Base-by-base conservation (phyloP, 306 rosid species). In the Luffa aegyptiaca region DNA sequence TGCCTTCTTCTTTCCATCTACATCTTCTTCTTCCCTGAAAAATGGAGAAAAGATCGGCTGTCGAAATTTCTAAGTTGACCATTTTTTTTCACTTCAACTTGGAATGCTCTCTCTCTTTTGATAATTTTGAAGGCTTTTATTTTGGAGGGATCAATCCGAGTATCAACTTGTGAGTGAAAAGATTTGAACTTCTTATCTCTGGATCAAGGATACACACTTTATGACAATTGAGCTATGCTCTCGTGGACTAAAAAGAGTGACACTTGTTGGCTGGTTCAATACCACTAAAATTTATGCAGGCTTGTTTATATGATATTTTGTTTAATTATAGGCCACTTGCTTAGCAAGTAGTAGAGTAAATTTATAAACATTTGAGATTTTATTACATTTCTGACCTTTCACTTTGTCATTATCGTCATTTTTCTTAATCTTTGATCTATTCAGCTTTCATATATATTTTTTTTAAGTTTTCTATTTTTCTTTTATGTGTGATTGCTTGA, bases 1-100 rank as follows among this genome's bases (percentile, higher is more conserved):
- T 56, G 77, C 83, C 71, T 62, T 86, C 61, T 48, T 82, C 76
- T 20, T 83, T 3, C 81, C 85, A 48, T 82, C 79, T 17, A 77
- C 75, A 13, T 82, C 84, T 2, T 41, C 79, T 71, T 81, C 76
- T 62, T 45, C 56, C 45, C 18, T 65, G 0, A 85, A 35, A 80
- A 90, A 88, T 20, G 83, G 77, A 57, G 90, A n/a, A 82, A 53
- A 88, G 82, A 44, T 88, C 92, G 20, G 83, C 13, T 0, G 84
- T 90, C 53, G 89, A 88, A 76, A 87, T 85, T 6, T 13, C 26
- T 6, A 65, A 1, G 46, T 82, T 59, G 10, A 8, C 86, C 89
- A 85, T n/a, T n/a, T n/a, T n/a, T 76, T 76, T 21, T 56, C 61
- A 49, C 17, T 49, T 49, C 55, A 12, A 49, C 55, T 49, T 49